Conservation (phyloP, 2,329 filamentous ascomycete genomes). For the Trichoderma endophyticum region DNA sequence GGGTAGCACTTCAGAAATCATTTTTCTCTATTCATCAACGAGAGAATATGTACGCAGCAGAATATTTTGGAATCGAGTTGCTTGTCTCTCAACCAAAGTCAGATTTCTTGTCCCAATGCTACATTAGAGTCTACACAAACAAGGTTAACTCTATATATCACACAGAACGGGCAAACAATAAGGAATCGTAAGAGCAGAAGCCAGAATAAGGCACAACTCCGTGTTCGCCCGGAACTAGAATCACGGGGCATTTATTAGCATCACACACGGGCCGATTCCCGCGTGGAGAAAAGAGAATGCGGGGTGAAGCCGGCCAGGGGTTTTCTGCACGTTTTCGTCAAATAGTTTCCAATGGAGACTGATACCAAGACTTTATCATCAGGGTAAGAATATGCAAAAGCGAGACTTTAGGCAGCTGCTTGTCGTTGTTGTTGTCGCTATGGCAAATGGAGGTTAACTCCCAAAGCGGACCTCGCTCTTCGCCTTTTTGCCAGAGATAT, state of each 20-base stretch:
- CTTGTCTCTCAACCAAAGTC: neutral
- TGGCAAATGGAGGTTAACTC: neutral
- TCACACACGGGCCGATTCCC: constrained; percentile 7
- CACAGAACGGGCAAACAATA: neutral
- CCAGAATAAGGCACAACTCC: neutral
- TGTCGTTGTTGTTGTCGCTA: neutral
- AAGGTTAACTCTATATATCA: neutral
- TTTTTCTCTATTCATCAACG: neutral
- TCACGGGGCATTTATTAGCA: neutral
- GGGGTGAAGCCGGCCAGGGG: neutral
- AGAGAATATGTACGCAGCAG: neutral
- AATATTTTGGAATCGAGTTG: neutral
- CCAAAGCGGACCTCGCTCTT: neutral
- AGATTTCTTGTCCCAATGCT: neutral
- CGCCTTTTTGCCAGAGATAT: neutral
- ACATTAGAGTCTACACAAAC: neutral
- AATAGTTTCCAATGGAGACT: neutral
- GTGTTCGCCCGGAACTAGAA: neutral
- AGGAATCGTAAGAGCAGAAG: neutral
- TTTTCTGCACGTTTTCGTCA: neutral
- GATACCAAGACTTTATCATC: neutral
- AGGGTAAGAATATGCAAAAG: neutral
- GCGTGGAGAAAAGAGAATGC: neutral
- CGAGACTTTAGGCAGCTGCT: neutral
- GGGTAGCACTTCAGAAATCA: neutral